Conservation (phyloP, 140 eudicot genomes). For the Flaveria floridana region DNA sequence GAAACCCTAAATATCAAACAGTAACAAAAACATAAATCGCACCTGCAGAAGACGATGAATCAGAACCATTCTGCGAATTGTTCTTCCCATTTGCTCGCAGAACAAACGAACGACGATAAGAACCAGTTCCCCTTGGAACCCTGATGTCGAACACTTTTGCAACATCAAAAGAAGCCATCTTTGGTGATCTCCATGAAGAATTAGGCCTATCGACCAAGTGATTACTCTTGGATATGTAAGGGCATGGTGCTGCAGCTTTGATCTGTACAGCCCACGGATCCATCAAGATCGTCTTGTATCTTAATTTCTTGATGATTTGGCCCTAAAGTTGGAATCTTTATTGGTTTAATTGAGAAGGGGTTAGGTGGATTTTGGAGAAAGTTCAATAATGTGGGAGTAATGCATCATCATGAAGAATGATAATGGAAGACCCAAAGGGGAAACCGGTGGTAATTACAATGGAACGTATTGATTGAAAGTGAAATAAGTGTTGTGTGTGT, state of each 20-base stretch:
- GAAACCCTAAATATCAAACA: conserved; percentile 16
- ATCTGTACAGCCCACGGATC: conserved; percentile 51
- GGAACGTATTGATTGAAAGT: conserved; percentile 9
- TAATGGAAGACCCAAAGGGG: conserved; percentile 12
- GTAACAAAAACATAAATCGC: not conserved
- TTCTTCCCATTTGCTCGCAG: conserved; percentile 53
- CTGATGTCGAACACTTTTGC: conserved; percentile 35
- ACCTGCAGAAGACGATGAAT: conserved; percentile 54
- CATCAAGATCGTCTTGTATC: conserved; percentile 27
- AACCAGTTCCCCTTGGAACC: conserved; percentile 23
- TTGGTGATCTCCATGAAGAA: conserved; percentile 28
- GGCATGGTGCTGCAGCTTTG: conserved; percentile 39
- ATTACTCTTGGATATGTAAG: conserved; percentile 29
- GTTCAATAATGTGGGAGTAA: conserved; percentile 3
- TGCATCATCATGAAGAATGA: not conserved
- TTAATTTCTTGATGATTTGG: too few species aligned
- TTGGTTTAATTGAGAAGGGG: conserved; percentile 4
- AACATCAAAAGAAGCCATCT: conserved; percentile 12
- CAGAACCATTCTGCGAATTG: conserved; percentile 32
- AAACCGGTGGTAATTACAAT: conserved; percentile 24
- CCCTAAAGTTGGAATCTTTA: not conserved
- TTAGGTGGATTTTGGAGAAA: conserved; percentile 28
- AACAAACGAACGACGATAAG: conserved; percentile 29
- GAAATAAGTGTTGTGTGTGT: not conserved
- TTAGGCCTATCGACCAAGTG: conserved; percentile 28